phyloP scores from a whole-genome alignment of 345 rosid genomes.

The Microcos paniculata region DNA sequence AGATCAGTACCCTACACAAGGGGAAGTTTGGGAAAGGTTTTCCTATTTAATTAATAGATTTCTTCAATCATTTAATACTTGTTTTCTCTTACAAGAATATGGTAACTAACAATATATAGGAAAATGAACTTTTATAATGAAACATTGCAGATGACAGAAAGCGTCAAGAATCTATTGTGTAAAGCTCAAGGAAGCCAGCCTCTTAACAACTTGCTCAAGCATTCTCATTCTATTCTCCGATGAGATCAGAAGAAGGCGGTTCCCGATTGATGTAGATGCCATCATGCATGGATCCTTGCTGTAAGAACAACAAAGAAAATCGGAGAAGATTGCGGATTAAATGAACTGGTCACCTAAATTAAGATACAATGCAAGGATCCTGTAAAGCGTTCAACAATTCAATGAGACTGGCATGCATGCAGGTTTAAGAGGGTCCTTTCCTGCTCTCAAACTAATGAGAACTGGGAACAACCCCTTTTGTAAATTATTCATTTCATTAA shows the following conservation, averaged over 20 bases:
- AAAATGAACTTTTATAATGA: not conserved
- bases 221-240: slow-evolving; percentile 62
- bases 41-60: not conserved
- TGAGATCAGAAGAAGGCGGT: slow-evolving; percentile 28
- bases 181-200: slow-evolving; percentile 60
- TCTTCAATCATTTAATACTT: not conserved
- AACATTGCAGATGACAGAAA: slow-evolving; percentile 52
- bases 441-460: not conserved
- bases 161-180: slow-evolving; percentile 51
- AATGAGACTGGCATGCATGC: not conserved
- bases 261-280: slow-evolving; percentile 11
- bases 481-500: not conserved
- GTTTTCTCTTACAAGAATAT: not conserved
- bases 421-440: not conserved
- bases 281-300: not conserved
- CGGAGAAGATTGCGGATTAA: not conserved
- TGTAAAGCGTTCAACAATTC: not conserved
- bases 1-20: slow-evolving; percentile 66
- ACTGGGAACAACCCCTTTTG: not conserved
- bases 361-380: not conserved
- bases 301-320: not conserved
- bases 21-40: slow-evolving; percentile 56
- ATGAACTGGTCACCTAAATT: not conserved
- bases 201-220: slow-evolving; percentile 51
- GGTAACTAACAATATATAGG: not conserved